Base-by-base conservation (phyloP, 257 asterid genomes). In the Eucommia ulmoides region DNA sequence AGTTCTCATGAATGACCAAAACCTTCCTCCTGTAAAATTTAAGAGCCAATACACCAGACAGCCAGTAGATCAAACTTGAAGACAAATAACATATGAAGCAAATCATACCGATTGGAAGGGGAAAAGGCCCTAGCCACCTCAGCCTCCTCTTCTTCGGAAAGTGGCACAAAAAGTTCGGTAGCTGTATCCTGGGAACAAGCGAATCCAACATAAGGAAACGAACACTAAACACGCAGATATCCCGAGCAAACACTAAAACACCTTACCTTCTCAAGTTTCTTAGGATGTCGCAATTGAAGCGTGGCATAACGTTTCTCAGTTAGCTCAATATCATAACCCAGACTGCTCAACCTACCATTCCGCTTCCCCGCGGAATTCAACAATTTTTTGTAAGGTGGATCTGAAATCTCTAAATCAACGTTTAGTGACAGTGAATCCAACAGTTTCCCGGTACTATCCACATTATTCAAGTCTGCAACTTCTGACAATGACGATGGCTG, bases 81-180 rank as follows among this genome's bases (percentile, higher is more conserved):
- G 44, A 9, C 2, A 54, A 15, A 33, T 22, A 26, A 57, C 52
- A 19, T 20, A 45, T 8, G 16, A 23, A 38, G 21, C 29, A 35
- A 19, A 10, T 20, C 59, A 22, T 79, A 89, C 96, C 94, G 61
- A 22, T 61, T 54, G 20, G 62, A 21, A 58, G 54, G 50, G 33
- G 78, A 68, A 18, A 89, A 65, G 12, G 86, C 85, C 7, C 14
- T 25, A 48, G 61, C 24, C 58, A 84, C 63, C 45, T 68, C 65
- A 42, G n/a, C 35, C 58, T 65, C 63, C 41, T 89, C 97, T 65
- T 78, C 94, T 46, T 62, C 41, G 46, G 72, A 65, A 61, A 89
- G 85, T 62, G 76, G 76, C 63, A 54, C 55, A 69, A 89, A 88
- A 65, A 88, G 84, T 70, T 84, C 94, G 19, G 42, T 60, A 22